Evolutionary conservation across 202 grass and related monocot species (phyloP), one percentile per base, ranked within the genome.

Genomic region (Digitaria exilis): DNA sequence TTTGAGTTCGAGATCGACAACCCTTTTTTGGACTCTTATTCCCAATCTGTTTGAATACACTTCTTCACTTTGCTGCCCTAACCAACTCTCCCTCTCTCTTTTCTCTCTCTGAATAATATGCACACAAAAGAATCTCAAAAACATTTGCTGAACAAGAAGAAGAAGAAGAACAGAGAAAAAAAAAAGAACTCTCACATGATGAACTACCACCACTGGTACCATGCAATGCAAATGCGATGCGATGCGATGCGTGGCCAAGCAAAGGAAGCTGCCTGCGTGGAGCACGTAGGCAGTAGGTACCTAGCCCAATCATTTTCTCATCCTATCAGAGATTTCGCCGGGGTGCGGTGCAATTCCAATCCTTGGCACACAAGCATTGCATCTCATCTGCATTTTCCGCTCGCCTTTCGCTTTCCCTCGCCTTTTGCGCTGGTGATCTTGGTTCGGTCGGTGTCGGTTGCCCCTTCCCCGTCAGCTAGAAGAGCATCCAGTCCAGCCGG

Each of bases 401-500:
- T 14, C 44, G 34, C 49, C 15, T 69, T 26, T 50, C 11, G 43
- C 54, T 55, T 75, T 63, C 26, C 16, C 15, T 62, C 24, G 11
- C 44, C 42, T 37, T 85, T 64, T 58, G 71, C 39, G 71, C 22
- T 35, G 52, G 70, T 21, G 69, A 3, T 50, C n/a, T n/a, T n/a
- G n/a, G 5, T 0, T 34, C 21, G 21, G 19, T n/a, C 48, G 51
- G 50, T 5, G 45, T 39, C 37, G 43, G 43, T 44, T 44, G 46
- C 14, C 46, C 17, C 5, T 0, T 18, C 28, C 2, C 52, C 18
- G 69, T 94, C 87, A 84, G 82, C 32, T 34, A 19, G 16, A 78
- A 79, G n/a, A 93, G 84, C 87, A 93, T 92, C 94, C 91, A 97
- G 52, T 97, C 88, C 64, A 83, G 86, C 19, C 82, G 78, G 73